phyloP scores from a whole-genome alignment of 495 filamentous ascomycete genomes.

The Choiromyces venosus region DNA sequence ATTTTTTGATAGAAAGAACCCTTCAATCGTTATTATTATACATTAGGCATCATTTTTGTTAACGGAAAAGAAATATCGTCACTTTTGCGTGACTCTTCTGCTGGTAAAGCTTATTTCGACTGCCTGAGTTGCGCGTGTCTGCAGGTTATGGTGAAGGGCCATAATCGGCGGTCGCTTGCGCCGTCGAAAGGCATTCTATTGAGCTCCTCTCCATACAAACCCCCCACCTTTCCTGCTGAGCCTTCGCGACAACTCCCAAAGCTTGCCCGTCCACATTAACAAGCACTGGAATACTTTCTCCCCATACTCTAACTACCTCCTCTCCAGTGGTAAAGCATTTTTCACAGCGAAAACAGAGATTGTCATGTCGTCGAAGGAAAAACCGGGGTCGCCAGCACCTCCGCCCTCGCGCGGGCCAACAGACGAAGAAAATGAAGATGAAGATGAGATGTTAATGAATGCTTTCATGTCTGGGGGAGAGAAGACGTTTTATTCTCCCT shows the following conservation, averaged over 20 bases:
- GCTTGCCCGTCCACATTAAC: not conserved
- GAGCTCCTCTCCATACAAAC: not conserved
- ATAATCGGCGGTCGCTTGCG: not conserved
- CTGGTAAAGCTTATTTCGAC: constrained; percentile 1
- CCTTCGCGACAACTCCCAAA: not conserved
- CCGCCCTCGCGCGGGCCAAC: not conserved
- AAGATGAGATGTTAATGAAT: not conserved
- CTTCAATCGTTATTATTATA: not conserved
- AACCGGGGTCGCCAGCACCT: not conserved
- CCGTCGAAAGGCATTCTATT: not conserved
- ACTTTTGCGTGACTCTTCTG: not conserved
- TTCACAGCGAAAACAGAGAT: not conserved
- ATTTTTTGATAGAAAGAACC: too few species aligned
- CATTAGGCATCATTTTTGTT: not conserved
- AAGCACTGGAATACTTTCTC: not conserved
- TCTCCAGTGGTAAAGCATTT: not conserved
- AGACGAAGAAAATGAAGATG: not conserved
- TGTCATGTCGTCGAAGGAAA: constrained; percentile 1
- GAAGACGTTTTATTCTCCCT: not conserved
- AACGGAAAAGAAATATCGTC: not conserved
- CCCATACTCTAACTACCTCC: not conserved
- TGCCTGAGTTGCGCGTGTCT: not conserved
- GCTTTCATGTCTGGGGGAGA: not conserved
- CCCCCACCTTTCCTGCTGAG: not conserved
- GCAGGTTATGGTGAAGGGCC: not conserved